A percentile compares a stretch with the other conserved stretches of the same genome.
Conservation (phyloP, 805 yeast genomes). For the Metahyphopichia silvanorum region DNA sequence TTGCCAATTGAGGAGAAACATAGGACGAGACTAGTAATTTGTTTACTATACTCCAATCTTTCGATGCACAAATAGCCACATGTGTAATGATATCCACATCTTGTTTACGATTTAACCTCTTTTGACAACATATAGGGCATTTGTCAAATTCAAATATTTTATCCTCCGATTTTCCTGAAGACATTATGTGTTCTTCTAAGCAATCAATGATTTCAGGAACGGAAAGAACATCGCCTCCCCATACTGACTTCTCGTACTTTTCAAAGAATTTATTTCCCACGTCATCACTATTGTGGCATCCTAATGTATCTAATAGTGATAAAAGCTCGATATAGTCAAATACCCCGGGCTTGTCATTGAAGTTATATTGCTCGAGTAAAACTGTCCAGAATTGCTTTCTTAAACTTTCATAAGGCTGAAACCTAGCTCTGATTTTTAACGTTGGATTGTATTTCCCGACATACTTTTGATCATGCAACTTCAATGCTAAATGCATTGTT, state of each 20-base stretch:
- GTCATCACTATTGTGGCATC: constrained; percentile 48
- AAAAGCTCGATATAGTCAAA: constrained; percentile 60
- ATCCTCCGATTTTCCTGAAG: constrained; percentile 15
- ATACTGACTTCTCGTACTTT: constrained; percentile 40
- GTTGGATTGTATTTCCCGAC: constrained; percentile 46
- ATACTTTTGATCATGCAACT: constrained; percentile 27
- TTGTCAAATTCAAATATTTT: constrained; percentile 57
- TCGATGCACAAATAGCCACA: constrained; percentile 79
- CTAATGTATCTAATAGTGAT: constrained; percentile 62
- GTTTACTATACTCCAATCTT: constrained; percentile 69
- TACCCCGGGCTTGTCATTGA: constrained; percentile 25
- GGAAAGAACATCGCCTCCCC: constrained; percentile 53
- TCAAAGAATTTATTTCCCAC: constrained; percentile 55
- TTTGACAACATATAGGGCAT: constrained; percentile 79
- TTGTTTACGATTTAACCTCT: constrained; percentile 49
- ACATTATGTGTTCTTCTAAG: constrained; percentile 38
- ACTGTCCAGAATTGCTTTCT: constrained; percentile 69
- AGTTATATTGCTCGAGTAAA: constrained; percentile 52
- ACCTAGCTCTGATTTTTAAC: constrained; percentile 59
- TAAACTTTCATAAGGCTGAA: constrained; percentile 60
- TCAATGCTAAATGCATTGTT: constrained; percentile 37
- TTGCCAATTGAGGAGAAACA: constrained; percentile 78
- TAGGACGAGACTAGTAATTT: constrained; percentile 62
- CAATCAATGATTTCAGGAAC: constrained; percentile 44
- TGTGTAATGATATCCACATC: constrained; percentile 79